Conservation (phyloP, 2,329 filamentous ascomycete species). For the Penicillium sp. region DNA sequence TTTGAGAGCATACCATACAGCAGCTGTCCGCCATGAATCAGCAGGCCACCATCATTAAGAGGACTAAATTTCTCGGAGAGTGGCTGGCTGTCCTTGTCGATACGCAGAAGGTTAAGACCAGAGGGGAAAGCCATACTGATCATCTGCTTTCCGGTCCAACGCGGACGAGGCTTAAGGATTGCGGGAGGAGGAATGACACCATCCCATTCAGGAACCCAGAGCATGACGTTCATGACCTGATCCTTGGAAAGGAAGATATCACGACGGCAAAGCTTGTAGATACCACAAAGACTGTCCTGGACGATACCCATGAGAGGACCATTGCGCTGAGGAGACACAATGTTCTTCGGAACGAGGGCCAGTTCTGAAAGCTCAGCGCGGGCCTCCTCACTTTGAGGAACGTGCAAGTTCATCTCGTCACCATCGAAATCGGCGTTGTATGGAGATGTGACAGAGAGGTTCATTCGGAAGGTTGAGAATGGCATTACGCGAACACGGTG, state of each 20-base stretch:
- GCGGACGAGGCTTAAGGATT: conserved; percentile 87
- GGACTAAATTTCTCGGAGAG: conserved; percentile 58
- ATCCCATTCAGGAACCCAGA: conserved; percentile 98
- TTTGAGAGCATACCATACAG: conserved; percentile 90
- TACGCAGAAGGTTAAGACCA: conserved; percentile 75
- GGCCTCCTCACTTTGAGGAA: conserved; percentile 95
- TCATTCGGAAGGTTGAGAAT: conserved; percentile 96
- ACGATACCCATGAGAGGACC: conserved; percentile 99
- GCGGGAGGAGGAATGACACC: conserved; percentile 88
- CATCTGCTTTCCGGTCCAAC: conserved; percentile 98
- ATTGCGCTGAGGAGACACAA: conserved; percentile 96
- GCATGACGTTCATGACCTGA: conserved; percentile 91
- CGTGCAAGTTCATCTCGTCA: conserved; percentile 99
- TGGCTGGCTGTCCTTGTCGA: conserved; percentile 60
- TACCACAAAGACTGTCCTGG: conserved; percentile 92
- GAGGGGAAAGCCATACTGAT: conserved; percentile 88
- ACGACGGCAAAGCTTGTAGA: conserved; percentile 93
- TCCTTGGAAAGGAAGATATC: conserved; percentile 90
- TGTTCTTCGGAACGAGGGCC: conserved; percentile 97
- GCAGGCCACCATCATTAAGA: conserved; percentile 71
- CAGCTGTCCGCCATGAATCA: conserved; percentile 83
- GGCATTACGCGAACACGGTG: conserved; percentile 97
- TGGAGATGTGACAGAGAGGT: conserved; percentile 93
- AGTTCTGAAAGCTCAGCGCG: conserved; percentile 91
- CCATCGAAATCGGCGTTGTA: conserved; percentile 99